These are phyloP conservation scores for Linderina pennispora DNA, from an alignment of 192 early-diverging fungal species.

Conservation along the genomic window DNA sequence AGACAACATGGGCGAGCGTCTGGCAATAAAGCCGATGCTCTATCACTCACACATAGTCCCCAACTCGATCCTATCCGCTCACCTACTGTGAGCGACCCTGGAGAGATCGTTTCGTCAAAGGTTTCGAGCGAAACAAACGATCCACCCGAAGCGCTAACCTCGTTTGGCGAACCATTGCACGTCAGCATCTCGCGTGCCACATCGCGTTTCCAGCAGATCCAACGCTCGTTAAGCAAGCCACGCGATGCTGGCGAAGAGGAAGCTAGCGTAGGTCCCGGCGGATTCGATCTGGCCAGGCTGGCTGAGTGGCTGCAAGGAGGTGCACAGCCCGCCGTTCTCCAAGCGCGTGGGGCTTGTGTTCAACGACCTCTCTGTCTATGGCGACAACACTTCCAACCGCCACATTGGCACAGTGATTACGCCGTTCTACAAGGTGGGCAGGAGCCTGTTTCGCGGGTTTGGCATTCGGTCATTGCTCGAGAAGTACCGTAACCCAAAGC, in stretches of 20 bases:
- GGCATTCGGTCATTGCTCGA: background rate
- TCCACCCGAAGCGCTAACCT: too few relatives aligned
- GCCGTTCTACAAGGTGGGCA: background rate
- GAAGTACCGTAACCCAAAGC: background rate
- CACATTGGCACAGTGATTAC: conserved; percentile 1
- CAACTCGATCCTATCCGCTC: too few relatives aligned
- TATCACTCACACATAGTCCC: too few relatives aligned
- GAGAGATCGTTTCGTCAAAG: too few relatives aligned
- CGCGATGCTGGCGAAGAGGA: background rate
- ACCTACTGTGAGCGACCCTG: too few relatives aligned
- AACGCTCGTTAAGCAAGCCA: background rate
- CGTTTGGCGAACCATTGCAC: background rate
- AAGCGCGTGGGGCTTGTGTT: conserved; percentile 5
- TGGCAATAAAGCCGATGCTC: too few relatives aligned
- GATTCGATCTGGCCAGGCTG: background rate
- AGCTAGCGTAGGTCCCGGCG: background rate
- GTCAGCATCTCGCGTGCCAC: background rate
- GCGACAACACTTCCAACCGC: background rate
- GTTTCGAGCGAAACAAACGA: too few relatives aligned
- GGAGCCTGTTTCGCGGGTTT: background rate
- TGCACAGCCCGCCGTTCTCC: background rate
- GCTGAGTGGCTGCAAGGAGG: background rate
- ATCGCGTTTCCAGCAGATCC: background rate
- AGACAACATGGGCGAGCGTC: too few relatives aligned
- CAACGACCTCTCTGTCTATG: conserved; percentile 4